phyloP scores from a whole-genome alignment of 345 rosid genomes.

The Rhodomyrtus tomentosa region DNA sequence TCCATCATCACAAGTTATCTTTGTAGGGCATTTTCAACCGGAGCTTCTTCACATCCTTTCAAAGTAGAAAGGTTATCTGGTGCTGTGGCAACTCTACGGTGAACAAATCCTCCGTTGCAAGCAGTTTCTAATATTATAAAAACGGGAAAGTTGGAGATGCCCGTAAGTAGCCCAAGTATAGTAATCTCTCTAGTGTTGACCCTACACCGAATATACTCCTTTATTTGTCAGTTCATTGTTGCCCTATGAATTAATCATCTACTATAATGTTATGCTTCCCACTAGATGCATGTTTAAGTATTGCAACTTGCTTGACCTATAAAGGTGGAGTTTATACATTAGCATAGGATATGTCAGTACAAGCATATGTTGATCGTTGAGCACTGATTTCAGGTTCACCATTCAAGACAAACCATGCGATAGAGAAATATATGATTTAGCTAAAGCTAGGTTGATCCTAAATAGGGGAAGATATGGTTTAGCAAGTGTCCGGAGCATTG shows the following conservation, averaged over 20 bases:
- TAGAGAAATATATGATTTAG: too few species aligned
- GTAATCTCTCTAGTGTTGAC: neutral
- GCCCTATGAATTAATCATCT: neutral
- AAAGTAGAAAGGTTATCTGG: slow-evolving; percentile 86
- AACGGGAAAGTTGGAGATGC: slow-evolving; percentile 95
- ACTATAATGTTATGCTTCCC: neutral
- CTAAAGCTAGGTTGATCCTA: too few species aligned
- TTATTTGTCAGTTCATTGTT: neutral
- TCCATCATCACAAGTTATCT: slow-evolving; percentile 81
- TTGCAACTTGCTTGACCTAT: neutral
- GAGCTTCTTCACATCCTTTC: slow-evolving; percentile 89
- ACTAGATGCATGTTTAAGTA: neutral
- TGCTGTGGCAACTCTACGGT: slow-evolving; percentile 76
- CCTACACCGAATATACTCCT: neutral
- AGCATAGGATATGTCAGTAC: neutral
- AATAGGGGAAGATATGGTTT: too few species aligned
- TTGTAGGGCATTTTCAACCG: slow-evolving; percentile 90
- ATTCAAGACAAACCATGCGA: too few species aligned
- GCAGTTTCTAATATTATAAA: slow-evolving; percentile 69
- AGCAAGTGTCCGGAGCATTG: too few species aligned
- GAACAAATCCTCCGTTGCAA: slow-evolving; percentile 71
- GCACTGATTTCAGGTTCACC: neutral
- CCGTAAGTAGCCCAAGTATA: slow-evolving; percentile 36
- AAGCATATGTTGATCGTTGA: neutral
- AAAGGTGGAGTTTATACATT: neutral